Base-by-base conservation (phyloP, 805 yeast genomes). In the Yarrowia alimentaria region DNA sequence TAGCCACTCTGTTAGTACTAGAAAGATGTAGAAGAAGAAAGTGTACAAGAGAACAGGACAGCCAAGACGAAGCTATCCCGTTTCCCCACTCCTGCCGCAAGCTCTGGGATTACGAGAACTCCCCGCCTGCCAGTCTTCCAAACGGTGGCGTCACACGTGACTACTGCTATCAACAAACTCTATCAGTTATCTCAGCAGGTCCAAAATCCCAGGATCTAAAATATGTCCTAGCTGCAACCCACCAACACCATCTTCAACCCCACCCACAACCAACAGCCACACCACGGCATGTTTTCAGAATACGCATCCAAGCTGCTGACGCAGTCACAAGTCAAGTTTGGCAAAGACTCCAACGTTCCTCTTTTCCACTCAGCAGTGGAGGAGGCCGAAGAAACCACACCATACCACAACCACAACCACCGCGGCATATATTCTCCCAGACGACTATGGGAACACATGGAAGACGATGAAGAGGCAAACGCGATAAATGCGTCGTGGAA, bases 291-390 rank as follows among this genome's bases (percentile, higher is more conserved):
- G 62, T 58, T 59, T 52, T 59, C 62, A 24, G 59, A 58, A 47
- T 59, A 68, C 57, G 68, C 71, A 11, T 66, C 70, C 13, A 60
- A 62, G 56, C 62, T 66, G 37, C 61, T 67, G 43, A 56, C 68
- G 12, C 63, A 63, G 51, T 64, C 68, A 21, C 64, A 58, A 57
- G 55, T 61, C 31, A 60, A 64, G 31, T 55, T 58, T 28, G 53
- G 54, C 30, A 50, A 53, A 9, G 53, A 45, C 12, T 34, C 43
- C n/a, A 57, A 54, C 11, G 65, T 64, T 19, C 66, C 66, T 8
- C 54, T 63, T 31, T 63, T 63, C 54, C 56, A 53, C 35, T 56
- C 64, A 11, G 52, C 61, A 10, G 52, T 52, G 20, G 62, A 61
- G n/a, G 57, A 61, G 28, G 53, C 51, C 30, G 52, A 52, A 19